Conservation (phyloP, 345 rosid genomes). For the Punica granatum region DNA sequence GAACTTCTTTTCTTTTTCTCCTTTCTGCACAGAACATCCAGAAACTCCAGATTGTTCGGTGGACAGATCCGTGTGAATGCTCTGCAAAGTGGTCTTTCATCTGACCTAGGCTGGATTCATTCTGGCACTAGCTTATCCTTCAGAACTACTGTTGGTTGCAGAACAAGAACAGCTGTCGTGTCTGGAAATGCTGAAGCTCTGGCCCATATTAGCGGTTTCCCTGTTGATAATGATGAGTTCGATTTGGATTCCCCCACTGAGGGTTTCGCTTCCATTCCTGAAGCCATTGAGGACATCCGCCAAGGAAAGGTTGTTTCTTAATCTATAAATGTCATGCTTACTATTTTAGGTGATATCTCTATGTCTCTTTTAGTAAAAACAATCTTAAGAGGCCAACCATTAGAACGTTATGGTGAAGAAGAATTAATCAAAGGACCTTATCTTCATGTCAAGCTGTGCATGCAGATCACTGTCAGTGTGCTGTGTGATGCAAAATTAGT, state of each 20-base stretch:
- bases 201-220: conserved; percentile 33
- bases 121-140: conserved; percentile 25
- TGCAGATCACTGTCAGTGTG: not conserved
- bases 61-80: not conserved
- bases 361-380: not conserved
- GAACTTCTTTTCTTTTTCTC: not conserved
- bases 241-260: conserved; percentile 65
- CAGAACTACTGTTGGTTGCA: conserved; percentile 23
- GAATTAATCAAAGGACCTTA: not conserved
- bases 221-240: conserved; percentile 43
- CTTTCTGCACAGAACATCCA: not conserved
- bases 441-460: not conserved
- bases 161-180: conserved; percentile 41
- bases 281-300: conserved; percentile 86
- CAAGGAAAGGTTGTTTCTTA: conserved; percentile 67
- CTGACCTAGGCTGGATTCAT: conserved; percentile 17
- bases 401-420: not conserved
- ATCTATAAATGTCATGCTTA: not conserved
- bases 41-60: not conserved
- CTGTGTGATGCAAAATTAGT: not conserved
- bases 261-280: conserved; percentile 72
- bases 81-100: conserved; percentile 16
- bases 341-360: not conserved
- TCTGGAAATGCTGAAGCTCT: conserved; percentile 55
- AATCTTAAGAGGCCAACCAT: not conserved